These are phyloP conservation scores for Chaetomium sp. DNA, from an alignment of 2,329 filamentous ascomycete species.

Conservation along the genomic window DNA sequence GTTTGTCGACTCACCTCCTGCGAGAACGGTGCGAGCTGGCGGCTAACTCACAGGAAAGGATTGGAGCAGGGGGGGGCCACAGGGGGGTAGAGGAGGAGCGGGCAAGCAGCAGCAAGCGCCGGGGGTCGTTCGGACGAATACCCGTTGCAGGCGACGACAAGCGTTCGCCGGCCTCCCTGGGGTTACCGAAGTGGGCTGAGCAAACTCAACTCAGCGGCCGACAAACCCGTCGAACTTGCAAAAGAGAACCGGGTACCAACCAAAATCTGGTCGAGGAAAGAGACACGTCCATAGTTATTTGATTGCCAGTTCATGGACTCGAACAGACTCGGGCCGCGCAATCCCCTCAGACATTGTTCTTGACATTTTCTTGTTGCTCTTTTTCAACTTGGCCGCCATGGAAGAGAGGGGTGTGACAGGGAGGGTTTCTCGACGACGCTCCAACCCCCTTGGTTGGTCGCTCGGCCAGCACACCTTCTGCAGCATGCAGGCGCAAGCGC, in stretches of 20 bases:
- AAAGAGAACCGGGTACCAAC: too few relatives aligned
- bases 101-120: constrained; percentile 10
- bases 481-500: constrained; percentile 34
- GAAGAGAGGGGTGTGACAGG: constrained; percentile 6
- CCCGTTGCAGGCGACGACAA: background rate
- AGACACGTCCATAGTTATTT: too few relatives aligned
- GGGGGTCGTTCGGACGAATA: background rate
- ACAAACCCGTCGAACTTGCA: too few relatives aligned
- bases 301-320: too few relatives aligned
- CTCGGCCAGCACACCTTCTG: constrained; percentile 18
- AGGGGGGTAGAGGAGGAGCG: background rate
- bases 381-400: background rate
- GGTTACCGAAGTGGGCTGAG: too few relatives aligned
- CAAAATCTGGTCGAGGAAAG: too few relatives aligned
- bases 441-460: constrained; percentile 13
- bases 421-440: background rate
- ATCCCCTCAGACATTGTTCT: background rate
- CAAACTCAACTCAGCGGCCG: too few relatives aligned
- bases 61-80: background rate
- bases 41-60: constrained; percentile 8
- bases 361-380: too few relatives aligned
- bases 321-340: background rate
- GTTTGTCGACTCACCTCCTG: constrained; percentile 1
- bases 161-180: too few relatives aligned
- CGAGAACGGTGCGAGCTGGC: constrained; percentile 6